phyloP scores from a whole-genome alignment of 768 basidiomycete species.

The Gymnopilus junonius region DNA sequence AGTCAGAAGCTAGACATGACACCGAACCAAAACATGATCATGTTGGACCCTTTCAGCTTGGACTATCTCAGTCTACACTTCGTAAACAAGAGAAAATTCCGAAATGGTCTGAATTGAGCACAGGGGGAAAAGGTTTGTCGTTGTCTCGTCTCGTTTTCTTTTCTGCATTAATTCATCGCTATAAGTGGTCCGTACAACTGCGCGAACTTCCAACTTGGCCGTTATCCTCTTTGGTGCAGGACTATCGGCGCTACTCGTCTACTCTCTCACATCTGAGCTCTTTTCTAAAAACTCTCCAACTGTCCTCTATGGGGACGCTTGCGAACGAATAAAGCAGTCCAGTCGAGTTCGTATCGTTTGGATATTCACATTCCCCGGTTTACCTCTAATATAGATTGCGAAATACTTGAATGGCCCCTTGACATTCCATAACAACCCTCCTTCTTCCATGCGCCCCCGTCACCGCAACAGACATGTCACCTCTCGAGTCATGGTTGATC shows the following conservation, averaged over 20 bases:
- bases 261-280: conserved; percentile 81
- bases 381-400: conserved; percentile 52
- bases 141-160: conserved; percentile 1
- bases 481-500: conserved; percentile 76
- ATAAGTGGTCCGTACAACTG: too few species aligned
- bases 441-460: conserved; percentile 73
- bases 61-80: conserved; percentile 60
- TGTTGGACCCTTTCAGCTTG: conserved; percentile 81
- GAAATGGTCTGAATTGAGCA: conserved; percentile 81
- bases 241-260: conserved; percentile 73
- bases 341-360: conserved; percentile 38
- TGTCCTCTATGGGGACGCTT: conserved; percentile 70
- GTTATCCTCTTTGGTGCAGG: conserved; percentile 82
- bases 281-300: conserved; percentile 91
- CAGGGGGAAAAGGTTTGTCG: conserved; percentile 73
- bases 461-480: conserved; percentile 84
- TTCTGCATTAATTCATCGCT: neutral
- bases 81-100: conserved; percentile 59
- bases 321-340: conserved; percentile 55
- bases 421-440: conserved; percentile 82
- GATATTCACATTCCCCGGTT: conserved; percentile 7
- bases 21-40: conserved; percentile 53
- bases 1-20: conserved; percentile 62
- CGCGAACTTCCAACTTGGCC: conserved; percentile 51
- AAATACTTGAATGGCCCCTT: conserved; percentile 71